phyloP scores from a whole-genome alignment of 495 filamentous ascomycete species.

The Xylaria telfairii region DNA sequence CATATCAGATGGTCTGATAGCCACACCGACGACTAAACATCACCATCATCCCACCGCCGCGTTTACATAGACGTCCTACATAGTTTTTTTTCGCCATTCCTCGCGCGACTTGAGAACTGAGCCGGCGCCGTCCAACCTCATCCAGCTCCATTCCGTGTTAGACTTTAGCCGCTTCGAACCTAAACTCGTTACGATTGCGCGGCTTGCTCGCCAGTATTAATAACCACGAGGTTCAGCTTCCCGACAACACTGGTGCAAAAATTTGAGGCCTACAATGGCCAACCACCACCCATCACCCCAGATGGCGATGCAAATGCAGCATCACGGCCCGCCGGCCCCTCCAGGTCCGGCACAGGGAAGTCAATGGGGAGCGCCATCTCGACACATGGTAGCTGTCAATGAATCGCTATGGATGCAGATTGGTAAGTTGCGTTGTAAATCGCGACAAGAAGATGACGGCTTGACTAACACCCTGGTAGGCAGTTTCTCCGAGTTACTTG shows the following conservation, averaged over 20 bases:
- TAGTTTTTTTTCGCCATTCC: not conserved
- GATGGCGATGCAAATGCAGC: slow-evolving; percentile 64
- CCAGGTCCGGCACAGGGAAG: slow-evolving; percentile 43
- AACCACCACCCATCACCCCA: slow-evolving; percentile 63
- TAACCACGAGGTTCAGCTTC: not conserved
- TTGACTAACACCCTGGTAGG: slow-evolving; percentile 60
- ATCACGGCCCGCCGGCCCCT: slow-evolving; percentile 56
- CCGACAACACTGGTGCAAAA: not conserved
- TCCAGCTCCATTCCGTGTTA: not conserved
- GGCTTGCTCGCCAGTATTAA: not conserved
- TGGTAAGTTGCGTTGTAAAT: slow-evolving; percentile 61
- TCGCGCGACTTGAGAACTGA: not conserved
- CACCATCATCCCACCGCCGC: not conserved
- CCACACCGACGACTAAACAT: not conserved
- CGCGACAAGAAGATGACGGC: slow-evolving; percentile 7
- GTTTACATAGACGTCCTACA: not conserved
- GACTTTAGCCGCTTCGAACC: not conserved
- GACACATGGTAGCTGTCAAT: slow-evolving; percentile 64
- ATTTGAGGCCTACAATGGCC: slow-evolving; percentile 48
- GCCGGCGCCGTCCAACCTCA: not conserved
- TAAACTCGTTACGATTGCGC: not conserved
- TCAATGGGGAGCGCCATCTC: slow-evolving; percentile 46
- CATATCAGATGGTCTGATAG: too few species aligned
- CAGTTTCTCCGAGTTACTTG: slow-evolving; percentile 83
- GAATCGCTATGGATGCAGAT: slow-evolving; percentile 94